Evolutionary conservation across 768 basidiomycete genomes (phyloP), one percentile per base, ranked within the genome.

Genomic region (Ramaria sp.): DNA sequence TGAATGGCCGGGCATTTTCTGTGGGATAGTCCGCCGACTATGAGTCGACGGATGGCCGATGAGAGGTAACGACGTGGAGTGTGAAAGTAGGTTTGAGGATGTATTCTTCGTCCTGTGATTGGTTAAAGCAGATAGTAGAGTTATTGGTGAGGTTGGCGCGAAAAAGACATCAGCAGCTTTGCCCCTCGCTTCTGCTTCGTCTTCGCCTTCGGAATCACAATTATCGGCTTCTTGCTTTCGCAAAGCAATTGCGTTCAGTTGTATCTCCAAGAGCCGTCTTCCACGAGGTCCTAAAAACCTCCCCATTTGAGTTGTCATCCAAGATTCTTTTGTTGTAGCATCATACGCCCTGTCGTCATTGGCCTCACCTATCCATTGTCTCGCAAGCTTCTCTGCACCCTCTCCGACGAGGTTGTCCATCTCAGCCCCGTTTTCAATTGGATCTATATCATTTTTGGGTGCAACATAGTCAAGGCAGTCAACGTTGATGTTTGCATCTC

Each of bases 351-450:
- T 16, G 42, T 67, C 69, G 57, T 84, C 65, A 2, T 71, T 63
- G 3, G 69, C 66, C 18, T 34, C 67, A 71, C 27, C 78, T 78
- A 74, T 78, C 83, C 83, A 85, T 37, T 71, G 69, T 15, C 70
- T 67, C 1, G 77, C 82, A 15, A 71, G 62, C 25, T 69, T 73
- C 3, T 62, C 65, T 0, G 73, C 72, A 1, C 74, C 76, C 5
- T 64, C 63, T 42, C 75, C 72, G 3, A 85, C 73, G n/a, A 87
- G 63, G 59, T 89, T 88, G 58, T 81, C 76, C 47, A 85, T 61
- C 0, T 78, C 72, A 48, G 85, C 83, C 8, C 67, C 67, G 24
- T 68, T 59, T 13, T 62, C 61, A 5, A 55, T 18, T 8, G 45
- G 34, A 1, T 49, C 49, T 44, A 61, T 37, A 8, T 64, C 56